Evolutionary conservation across 331 rosid genomes (phyloP), one percentile per base, ranked within the genome.

Genomic region (Saraca asoca): DNA sequence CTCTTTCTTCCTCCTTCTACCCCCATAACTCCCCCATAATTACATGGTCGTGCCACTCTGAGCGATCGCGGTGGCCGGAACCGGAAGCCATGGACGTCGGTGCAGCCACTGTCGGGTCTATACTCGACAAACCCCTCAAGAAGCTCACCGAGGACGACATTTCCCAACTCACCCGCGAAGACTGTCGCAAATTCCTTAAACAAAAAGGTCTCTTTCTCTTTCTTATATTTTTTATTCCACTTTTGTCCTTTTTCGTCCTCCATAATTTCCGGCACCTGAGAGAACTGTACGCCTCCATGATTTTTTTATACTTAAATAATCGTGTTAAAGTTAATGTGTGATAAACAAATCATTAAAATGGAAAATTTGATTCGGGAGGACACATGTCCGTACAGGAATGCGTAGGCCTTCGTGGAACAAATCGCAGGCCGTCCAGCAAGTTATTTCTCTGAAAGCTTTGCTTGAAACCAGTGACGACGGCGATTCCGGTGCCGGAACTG

Each of bases 361-460:
- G 12, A 10, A 38, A 75, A 66, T 49, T 39, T 67, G 51, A 65
- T 42, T 15, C 50, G 29, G 8, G 69, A 41, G 18, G 75, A 78
- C 88, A 87, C 94, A 91, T 87, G 97, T 86, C 73, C 85, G 84
- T 85, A 72, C 96, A 94, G 99, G 99, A 81, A 94, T 94, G 99
- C 88, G 99, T 67, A 71, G 96, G 88, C 99, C 99, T 16, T 94
- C 99, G 19, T 94, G 99, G 99, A 94, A 94, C 96, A 94, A 94
- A 86, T 94, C 97, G 33, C 99, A 94, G 82, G 99, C 99, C 83
- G 88, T 94, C 81, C 97, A 94, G 79, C 99, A 94, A 51, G 99
- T 94, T 38, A 85, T 94, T 69, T 94, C 88, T 14, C 96, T 94
- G 49, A 94, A 94, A 80, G 97, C 97, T 2, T 81, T 94, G 68